Evolutionary conservation across 2,329 filamentous ascomycete genomes (phyloP), one percentile per base, ranked within the genome.

Genomic region (Fusarium buxicola): DNA sequence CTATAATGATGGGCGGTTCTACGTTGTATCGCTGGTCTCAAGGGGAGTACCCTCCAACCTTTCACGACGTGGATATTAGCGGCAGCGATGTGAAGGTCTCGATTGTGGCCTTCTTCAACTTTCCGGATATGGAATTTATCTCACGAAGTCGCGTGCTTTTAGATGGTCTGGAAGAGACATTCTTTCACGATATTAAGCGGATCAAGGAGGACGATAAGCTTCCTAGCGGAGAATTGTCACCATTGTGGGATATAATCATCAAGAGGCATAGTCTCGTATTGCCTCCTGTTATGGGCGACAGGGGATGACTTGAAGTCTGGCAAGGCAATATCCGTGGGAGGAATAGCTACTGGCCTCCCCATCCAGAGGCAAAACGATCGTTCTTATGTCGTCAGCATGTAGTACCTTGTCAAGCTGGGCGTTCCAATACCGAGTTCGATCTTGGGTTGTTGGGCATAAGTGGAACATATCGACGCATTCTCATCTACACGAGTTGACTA

Each of bases 31-130:
- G 57, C 0, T 60, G 55, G 57, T 48, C 54, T 1, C 58, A 53
- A 7, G 21, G 21, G 21, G 54, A 53, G 9, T 60, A 54, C 2
- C 18, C 46, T 3, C 47, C 16, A 2, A 59, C 35, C 1, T 49
- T 60, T 4, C 38, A 30, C 1, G 39, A 60, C 3, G 43, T 60
- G 8, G 55, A 60, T 3, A 49, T 55, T n/a, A 55, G 57, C 4
- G 57, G 43, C 0, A 13, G 44, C 3, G 32, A 55, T 2, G 34
- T 44, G 10, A 60, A 60, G 3, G 55, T 55, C 3, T 60, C 58
- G 1, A 60, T 60, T 2, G 58, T 60, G 7, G 58, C 55, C 2
- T 60, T 60, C 11, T 60, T 60, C 7, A 60, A 60, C 32, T 60
- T 60, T 2, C 58, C 58, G 1, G 55, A 60, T 3, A 60, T 48